Percentiles rank a stretch among this genome's conserved stretches.
Conservation (phyloP, 768 basidiomycete species). For the Auriscalpium microsporum region DNA sequence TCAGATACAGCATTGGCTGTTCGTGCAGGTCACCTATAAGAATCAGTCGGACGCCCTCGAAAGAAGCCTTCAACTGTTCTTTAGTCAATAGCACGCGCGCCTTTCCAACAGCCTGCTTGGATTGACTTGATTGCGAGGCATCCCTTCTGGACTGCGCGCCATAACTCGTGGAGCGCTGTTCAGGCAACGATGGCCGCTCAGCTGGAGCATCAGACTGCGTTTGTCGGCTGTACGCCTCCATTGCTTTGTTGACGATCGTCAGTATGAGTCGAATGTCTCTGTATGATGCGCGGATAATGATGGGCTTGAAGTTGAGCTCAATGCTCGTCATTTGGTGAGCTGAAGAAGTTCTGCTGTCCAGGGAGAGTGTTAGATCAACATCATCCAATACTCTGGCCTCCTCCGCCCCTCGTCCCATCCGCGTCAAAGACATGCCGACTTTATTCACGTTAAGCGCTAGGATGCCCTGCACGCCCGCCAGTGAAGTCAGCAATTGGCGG, state of each 20-base stretch:
- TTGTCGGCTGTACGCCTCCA: conserved; percentile 57
- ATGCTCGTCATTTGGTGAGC: conserved; percentile 71
- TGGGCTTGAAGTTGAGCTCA: conserved; percentile 71
- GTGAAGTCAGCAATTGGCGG: background rate
- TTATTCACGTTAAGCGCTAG: conserved; percentile 70
- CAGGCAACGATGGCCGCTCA: conserved; percentile 7
- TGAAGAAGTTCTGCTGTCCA: conserved; percentile 74
- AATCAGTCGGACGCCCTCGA: conserved; percentile 89
- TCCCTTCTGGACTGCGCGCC: no score
- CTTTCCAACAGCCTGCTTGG: conserved; percentile 19
- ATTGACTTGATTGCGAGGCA: background rate
- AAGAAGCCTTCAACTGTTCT: conserved; percentile 77
- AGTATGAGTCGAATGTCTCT: conserved; percentile 88
- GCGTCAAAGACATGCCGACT: conserved; percentile 89
- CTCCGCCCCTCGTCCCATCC: conserved; percentile 79
- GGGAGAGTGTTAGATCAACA: conserved; percentile 75
- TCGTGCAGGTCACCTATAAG: conserved; percentile 94
- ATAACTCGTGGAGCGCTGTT: background rate
- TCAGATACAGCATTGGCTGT: conserved; percentile 86
- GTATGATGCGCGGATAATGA: conserved; percentile 92
- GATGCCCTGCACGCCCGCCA: conserved; percentile 45
- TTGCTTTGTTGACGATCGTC: conserved; percentile 77
- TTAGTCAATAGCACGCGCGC: conserved; percentile 57
- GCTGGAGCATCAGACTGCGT: conserved; percentile 17
- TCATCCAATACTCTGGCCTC: conserved; percentile 91